A percentile compares a stretch with the other conserved stretches of the same genome.
phyloP scores from a whole-genome alignment of 106 monocot species.

The Gastrodia elata region DNA sequence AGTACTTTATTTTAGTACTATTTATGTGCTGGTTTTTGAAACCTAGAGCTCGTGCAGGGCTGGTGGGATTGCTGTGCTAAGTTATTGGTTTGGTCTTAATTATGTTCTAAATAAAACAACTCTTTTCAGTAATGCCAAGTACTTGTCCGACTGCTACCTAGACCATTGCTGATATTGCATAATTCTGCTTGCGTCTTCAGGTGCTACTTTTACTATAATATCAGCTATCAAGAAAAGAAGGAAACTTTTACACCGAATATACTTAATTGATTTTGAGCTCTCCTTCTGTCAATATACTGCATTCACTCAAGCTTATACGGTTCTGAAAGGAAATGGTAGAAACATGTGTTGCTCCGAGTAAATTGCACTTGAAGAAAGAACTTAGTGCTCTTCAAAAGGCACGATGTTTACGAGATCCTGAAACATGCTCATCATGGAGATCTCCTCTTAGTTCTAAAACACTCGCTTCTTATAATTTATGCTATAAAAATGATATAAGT shows the following conservation, averaged over 20 bases:
- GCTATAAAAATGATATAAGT: conserved; percentile 19
- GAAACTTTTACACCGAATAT: not conserved
- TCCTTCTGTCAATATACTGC: not conserved
- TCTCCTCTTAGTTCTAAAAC: conserved; percentile 75
- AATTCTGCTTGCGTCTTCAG: not conserved
- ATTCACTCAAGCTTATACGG: no score
- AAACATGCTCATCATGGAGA: conserved; percentile 86
- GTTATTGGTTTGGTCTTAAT: no score
- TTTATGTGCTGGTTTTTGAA: not conserved
- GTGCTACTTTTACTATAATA: not conserved
- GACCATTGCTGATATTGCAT: not conserved
- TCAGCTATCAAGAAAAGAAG: not conserved
- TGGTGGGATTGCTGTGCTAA: not conserved
- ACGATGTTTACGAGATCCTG: conserved; percentile 76
- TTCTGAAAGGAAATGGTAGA: conserved; percentile 32
- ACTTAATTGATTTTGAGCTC: not conserved
- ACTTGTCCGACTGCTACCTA: not conserved
- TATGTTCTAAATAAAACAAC: not conserved
- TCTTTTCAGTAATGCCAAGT: not conserved
- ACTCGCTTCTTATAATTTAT: conserved; percentile 25
- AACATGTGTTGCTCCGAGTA: no score
- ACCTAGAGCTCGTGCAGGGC: not conserved
- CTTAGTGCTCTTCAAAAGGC: conserved; percentile 63
- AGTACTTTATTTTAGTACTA: not conserved
- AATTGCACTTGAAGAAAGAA: conserved; percentile 75